Evolutionary conservation across 768 basidiomycete species (phyloP).

Genomic region (Pleurotus tuoliensis): DNA sequence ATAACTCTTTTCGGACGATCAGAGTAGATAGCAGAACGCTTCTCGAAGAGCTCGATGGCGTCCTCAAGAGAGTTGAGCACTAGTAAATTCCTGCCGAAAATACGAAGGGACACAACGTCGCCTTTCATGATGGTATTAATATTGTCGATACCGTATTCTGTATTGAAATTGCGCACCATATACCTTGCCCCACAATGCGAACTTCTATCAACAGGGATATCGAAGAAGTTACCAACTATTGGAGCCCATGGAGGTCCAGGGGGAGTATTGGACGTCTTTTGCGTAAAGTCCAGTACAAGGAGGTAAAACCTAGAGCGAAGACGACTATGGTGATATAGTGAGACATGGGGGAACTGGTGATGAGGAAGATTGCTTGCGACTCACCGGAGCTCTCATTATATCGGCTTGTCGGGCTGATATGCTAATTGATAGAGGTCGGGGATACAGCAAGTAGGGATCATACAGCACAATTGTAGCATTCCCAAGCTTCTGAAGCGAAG

Average conservation of each 20-base stretch:
- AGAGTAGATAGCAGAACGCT: slow-evolving; percentile 40
- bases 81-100: slow-evolving; percentile 32
- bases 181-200: not conserved
- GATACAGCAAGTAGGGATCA: too few species aligned
- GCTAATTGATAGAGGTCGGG: too few species aligned
- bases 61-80: slow-evolving; percentile 37
- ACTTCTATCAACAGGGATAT: not conserved
- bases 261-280: not conserved
- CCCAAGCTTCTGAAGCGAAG: too few species aligned
- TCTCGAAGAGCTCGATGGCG: slow-evolving; percentile 39
- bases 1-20: slow-evolving; percentile 33
- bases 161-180: not conserved
- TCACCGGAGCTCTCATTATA: too few species aligned
- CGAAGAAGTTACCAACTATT: not conserved
- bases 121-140: slow-evolving; percentile 7
- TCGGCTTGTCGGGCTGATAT: too few species aligned
- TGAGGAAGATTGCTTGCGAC: too few species aligned
- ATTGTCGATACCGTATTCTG: not conserved
- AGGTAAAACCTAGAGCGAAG: not conserved
- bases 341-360: not conserved
- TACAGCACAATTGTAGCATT: too few species aligned
- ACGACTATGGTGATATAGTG: not conserved
- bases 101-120: slow-evolving; percentile 26
- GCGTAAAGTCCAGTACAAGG: not conserved
- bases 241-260: not conserved